Conservation (phyloP, 176 grass and related monocot species). For the Avena atlantica region DNA sequence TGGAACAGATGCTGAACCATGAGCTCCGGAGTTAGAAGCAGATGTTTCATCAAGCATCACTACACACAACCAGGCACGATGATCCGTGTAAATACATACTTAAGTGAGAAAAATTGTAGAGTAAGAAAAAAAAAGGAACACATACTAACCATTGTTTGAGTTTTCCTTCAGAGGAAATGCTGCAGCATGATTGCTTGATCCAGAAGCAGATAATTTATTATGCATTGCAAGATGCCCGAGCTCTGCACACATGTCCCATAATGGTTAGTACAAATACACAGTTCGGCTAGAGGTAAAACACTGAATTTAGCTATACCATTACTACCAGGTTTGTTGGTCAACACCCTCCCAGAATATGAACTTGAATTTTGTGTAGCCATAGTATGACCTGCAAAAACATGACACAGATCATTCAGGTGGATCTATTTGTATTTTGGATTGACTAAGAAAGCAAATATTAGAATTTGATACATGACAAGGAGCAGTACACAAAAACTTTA, state of each 20-base stretch:
- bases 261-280: constrained; percentile 25
- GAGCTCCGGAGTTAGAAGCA: not conserved
- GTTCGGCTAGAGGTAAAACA: not conserved
- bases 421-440: not conserved
- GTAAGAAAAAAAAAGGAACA: not conserved
- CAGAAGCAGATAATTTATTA: constrained; percentile 16
- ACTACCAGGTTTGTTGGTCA: not conserved
- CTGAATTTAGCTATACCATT: not conserved
- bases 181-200: not conserved
- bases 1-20: not conserved
- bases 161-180: not conserved
- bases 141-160: not conserved
- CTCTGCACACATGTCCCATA: constrained; percentile 12
- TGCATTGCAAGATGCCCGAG: not conserved
- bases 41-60: constrained; percentile 22
- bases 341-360: constrained; percentile 12
- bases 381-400: not conserved
- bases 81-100: not conserved
- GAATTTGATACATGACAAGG: not conserved
- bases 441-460: not conserved
- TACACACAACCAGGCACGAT: not conserved
- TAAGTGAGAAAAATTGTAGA: not conserved
- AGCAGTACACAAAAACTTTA: not conserved
- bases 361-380: not conserved
- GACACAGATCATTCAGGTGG: not conserved